Evolutionary conservation across 1,139 yeast genomes (phyloP), one percentile per base, ranked within the genome.

Genomic region (Fermentozyma sake): DNA sequence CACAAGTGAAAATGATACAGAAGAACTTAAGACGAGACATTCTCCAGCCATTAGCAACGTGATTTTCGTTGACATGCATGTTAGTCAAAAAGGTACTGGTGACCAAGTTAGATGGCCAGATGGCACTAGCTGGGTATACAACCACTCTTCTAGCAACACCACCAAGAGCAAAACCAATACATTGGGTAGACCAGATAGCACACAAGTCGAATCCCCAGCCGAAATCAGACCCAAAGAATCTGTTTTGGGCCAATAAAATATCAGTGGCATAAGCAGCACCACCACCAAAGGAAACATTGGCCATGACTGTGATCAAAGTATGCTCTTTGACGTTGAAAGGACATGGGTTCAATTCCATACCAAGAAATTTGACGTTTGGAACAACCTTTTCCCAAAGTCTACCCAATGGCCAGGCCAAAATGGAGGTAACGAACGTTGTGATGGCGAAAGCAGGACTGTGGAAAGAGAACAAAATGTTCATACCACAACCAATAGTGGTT

Each of bases 271-370:
- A 78, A 25, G 81, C 76, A 24, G 77, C 70, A 40, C 82, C 82
- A 29, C 67, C 63, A 13, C 75, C 72, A 37, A 76, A 72, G 3
- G 81, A 61, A 3, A 75, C 72, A 34, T 69, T 68, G 14, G 73
- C 68, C 79, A 78, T 76, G 35, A 79, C 67, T 6, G 80, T 72
- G 38, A 79, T 70, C 31, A 79, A 58, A 13, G 82, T 64, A 48
- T 79, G 85, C 49, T 79, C 86, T 48, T 77, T 76, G 36, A 71
- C 51, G 47, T 75, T 78, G 57, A 78, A 79, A 7, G 76, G 77
- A 16, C 79, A 77, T 1, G 84, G 83, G 51, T 79, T 79, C 32
- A 76, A 56, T 10, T 45, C 45, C 12, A 58, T 25, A 24, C 69
- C 71, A 34, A 71, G 62, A 5, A 75, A 49, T n/a, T 47, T 54